Percentiles rank a stretch among this genome's conserved stretches.
Evolutionary conservation across 768 basidiomycete genomes (phyloP).

Genomic region (Kwoniella sp.): DNA sequence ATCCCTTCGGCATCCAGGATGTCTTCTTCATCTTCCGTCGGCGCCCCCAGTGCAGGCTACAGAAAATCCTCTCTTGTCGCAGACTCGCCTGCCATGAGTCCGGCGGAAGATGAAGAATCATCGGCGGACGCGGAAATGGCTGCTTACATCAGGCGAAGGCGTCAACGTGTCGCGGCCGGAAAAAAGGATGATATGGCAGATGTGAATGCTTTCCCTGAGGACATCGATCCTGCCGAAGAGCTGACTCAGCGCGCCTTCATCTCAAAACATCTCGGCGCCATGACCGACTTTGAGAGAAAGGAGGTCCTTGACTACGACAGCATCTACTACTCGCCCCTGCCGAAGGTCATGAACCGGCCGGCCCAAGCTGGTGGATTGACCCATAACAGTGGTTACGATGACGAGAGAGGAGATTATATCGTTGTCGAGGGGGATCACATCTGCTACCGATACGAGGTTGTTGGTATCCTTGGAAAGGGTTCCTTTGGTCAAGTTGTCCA

Average conservation of each 20-base stretch:
- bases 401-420: conserved; percentile 94
- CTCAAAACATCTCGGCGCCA: conserved; percentile 56
- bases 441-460: conserved; percentile 91
- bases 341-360: conserved; percentile 19
- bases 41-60: conserved; percentile 27
- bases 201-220: conserved; percentile 87
- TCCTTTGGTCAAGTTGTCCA: conserved; percentile 96
- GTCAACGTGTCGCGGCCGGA: conserved; percentile 74
- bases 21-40: conserved; percentile 38
- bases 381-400: conserved; percentile 94
- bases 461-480: conserved; percentile 90
- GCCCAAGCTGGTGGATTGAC: conserved; percentile 17
- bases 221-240: conserved; percentile 64
- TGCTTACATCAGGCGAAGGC: conserved; percentile 83
- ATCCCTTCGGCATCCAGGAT: conserved; percentile 25
- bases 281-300: conserved; percentile 83
- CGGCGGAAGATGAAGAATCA: conserved; percentile 45
- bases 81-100: conserved; percentile 27
- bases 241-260: conserved; percentile 59
- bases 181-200: conserved; percentile 83
- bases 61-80: conserved; percentile 19
- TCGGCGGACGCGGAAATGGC: conserved; percentile 96
- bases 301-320: conserved; percentile 83
- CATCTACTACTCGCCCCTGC: conserved; percentile 60
- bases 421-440: conserved; percentile 88